Evolutionary conservation across 441 rosid genomes (phyloP), one percentile per base, ranked within the genome.

Genomic region (Theobroma grandiflorum): DNA sequence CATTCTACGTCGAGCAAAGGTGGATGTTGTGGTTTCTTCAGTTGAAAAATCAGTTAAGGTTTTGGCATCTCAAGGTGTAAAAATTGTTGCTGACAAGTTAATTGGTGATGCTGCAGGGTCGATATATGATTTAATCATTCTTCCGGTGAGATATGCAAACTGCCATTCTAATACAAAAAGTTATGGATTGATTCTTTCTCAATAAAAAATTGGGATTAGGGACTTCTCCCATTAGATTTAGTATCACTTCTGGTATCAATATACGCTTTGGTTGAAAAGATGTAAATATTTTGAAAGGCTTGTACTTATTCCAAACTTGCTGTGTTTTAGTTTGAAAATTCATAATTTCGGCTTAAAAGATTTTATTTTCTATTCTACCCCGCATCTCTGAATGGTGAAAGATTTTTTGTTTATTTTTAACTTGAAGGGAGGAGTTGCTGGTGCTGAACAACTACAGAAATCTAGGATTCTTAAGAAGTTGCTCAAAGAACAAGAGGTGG

Each of bases 21-120:
- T 89, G 65, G 89, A 94, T 87, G 98, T 92, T 70, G 91, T 90
- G 16, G 85, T 95, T 83, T 95, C 99, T 85, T 97, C 98, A 37
- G 89, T 92, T 14, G 97, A 93, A 88, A 89, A 87, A 75, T 85
- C 93, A 62, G 50, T 76, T 76, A 92, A 89, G 84, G 84, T 95
- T 78, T 81, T 84, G 72, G 95, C 91, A 73, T 94, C 96, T n/a
- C 97, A 82, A 74, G 94, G 98, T 86, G 89, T 89, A 38, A 89
- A 89, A 87, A 87, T 97, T 75, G 83, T 95, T 64, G 95, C 99
- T 2, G 97, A 95, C 85, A 91, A 89, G 86, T 83, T 91, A 84
- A 87, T 97, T 59, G 80, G 86, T 45, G 91, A 90, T 69, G 94
- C 91, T 76, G 87, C 92, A 50, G 89, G 80, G 62, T 86, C 91